These are phyloP conservation scores for Cupressus sempervirens DNA, from an alignment of 75 land plant genomes.

Conservation along the genomic window DNA sequence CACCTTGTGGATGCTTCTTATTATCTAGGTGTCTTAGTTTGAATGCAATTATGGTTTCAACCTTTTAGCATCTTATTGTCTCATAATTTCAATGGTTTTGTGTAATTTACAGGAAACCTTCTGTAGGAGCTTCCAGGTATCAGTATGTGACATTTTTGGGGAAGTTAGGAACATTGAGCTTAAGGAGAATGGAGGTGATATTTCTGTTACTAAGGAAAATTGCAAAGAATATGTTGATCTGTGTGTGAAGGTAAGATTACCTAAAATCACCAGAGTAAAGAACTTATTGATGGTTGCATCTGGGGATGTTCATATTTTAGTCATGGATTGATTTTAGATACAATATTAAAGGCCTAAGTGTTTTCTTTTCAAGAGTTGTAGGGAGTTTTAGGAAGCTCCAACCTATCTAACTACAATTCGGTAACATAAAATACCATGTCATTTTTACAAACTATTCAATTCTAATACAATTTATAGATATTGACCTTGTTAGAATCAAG, in stretches of 20 bases:
- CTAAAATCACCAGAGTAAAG: background rate
- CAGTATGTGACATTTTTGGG: constrained; percentile 25
- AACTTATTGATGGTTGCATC: background rate
- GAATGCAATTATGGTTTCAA: background rate
- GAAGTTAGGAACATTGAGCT: constrained; percentile 18
- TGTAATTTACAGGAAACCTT: constrained; percentile 14
- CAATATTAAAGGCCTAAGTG: background rate
- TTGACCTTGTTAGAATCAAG: background rate
- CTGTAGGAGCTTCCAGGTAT: constrained; percentile 20
- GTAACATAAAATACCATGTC: background rate
- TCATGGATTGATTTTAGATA: background rate
- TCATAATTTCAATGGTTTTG: background rate
- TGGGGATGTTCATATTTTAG: background rate
- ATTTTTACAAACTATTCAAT: background rate
- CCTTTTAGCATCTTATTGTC: background rate
- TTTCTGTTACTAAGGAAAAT: constrained; percentile 15
- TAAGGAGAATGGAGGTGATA: constrained; percentile 21
- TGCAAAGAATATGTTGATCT: constrained; percentile 22
- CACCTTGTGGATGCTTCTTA: background rate
- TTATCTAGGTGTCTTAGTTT: background rate
- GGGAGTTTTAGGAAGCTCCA: background rate
- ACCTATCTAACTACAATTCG: background rate
- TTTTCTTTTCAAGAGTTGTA: background rate
- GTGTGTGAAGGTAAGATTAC: constrained; percentile 25
- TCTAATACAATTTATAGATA: background rate